Conservation (phyloP, 2,329 filamentous ascomycete genomes). For the Podosphaera xanthii region DNA sequence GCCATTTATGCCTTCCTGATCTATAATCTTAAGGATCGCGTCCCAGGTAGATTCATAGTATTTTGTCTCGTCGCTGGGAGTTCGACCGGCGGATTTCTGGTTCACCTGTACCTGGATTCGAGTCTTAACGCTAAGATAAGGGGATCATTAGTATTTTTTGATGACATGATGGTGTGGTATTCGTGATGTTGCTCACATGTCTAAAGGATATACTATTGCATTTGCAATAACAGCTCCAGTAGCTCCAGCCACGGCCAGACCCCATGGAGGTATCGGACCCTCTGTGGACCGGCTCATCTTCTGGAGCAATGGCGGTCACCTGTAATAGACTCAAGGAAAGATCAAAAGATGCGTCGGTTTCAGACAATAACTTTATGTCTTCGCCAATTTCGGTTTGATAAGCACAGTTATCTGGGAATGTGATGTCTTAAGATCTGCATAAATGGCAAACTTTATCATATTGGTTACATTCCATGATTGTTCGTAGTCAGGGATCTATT, state of each 20-base stretch:
- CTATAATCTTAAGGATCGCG: slow-evolving; percentile 64
- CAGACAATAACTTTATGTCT: too few species aligned
- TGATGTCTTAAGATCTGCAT: too few species aligned
- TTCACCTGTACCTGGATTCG: slow-evolving; percentile 88
- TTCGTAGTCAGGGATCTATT: too few species aligned
- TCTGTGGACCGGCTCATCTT: slow-evolving; percentile 14
- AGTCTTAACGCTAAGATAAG: slow-evolving; percentile 58
- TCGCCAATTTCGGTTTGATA: too few species aligned
- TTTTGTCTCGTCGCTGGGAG: slow-evolving; percentile 25
- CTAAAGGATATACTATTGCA: slow-evolving; percentile 82
- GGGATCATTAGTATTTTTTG: neutral
- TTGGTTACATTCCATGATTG: too few species aligned
- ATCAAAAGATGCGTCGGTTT: too few species aligned
- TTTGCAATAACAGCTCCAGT: slow-evolving; percentile 88
- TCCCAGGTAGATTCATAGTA: slow-evolving; percentile 80
- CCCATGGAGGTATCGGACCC: slow-evolving; percentile 57
- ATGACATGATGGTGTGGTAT: neutral
- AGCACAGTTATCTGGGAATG: too few species aligned
- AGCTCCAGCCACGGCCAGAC: slow-evolving; percentile 74
- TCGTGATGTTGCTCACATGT: slow-evolving; percentile 44
- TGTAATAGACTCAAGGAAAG: too few species aligned
- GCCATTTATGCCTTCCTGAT: slow-evolving; percentile 56
- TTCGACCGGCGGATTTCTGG: slow-evolving; percentile 23
- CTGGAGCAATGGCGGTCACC: too few species aligned
- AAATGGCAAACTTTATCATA: too few species aligned